These are phyloP conservation scores for Mortierella antarctica DNA, from an alignment of 192 early-diverging fungal species.

Conservation along the genomic window DNA sequence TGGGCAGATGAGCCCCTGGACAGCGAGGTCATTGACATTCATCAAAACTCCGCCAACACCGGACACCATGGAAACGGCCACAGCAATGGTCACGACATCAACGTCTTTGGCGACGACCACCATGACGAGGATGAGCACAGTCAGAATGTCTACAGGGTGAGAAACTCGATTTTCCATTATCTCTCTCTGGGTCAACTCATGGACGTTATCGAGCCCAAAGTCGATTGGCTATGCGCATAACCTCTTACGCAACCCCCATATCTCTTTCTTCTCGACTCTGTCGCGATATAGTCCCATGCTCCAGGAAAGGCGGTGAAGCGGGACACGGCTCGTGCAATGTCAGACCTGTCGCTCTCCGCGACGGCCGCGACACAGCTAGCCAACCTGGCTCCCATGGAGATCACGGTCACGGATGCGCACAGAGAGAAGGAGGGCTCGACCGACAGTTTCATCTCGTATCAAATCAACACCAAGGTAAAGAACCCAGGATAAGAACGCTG, in stretches of 20 bases:
- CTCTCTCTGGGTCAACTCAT: background rate
- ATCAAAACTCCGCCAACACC: background rate
- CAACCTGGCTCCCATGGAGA: constrained; percentile 57
- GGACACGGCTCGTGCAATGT: constrained; percentile 10
- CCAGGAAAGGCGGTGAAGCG: constrained; percentile 46
- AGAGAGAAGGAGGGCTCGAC: constrained; percentile 92
- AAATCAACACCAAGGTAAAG: constrained; percentile 79
- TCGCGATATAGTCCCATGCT: constrained; percentile 30
- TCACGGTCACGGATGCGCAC: constrained; percentile 81
- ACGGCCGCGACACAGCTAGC: constrained; percentile 27
- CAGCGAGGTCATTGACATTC: constrained; percentile 53
- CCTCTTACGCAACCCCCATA: background rate
- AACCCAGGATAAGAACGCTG: too few relatives aligned
- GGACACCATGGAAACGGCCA: background rate
- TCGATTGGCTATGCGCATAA: background rate
- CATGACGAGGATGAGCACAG: background rate
- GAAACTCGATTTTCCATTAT: background rate
- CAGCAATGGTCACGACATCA: constrained; percentile 1
- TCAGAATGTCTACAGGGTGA: constrained; percentile 30
- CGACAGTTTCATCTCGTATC: constrained; percentile 84
- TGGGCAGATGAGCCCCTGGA: constrained; percentile 52
- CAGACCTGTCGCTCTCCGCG: constrained; percentile 27
- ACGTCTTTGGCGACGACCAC: constrained; percentile 16
- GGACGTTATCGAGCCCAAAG: background rate
- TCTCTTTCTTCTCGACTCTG: background rate